Conservation (phyloP, 495 filamentous ascomycete genomes). For the Daldinia concentrica region DNA sequence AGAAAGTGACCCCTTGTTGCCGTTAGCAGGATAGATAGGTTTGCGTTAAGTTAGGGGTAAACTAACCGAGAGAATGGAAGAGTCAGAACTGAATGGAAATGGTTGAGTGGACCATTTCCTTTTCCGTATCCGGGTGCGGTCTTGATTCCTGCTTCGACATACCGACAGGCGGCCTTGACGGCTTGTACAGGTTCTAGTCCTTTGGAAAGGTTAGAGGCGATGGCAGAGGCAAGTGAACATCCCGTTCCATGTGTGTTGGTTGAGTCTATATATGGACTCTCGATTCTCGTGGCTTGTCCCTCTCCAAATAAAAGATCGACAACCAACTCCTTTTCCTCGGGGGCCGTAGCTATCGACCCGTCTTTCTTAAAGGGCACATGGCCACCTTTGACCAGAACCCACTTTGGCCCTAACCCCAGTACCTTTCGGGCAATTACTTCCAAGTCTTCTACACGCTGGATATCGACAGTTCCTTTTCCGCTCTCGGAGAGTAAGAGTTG, state of each 20-base stretch:
- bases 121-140: constrained; percentile 76
- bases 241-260: constrained; percentile 95
- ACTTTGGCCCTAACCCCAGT: constrained; percentile 73
- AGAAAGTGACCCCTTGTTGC: constrained; percentile 76
- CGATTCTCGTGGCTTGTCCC: constrained; percentile 63
- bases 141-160: constrained; percentile 85
- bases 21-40: constrained; percentile 18
- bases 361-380: constrained; percentile 82
- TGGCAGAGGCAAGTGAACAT: constrained; percentile 93
- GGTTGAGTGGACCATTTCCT: constrained; percentile 90
- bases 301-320: constrained; percentile 79
- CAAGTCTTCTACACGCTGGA: constrained; percentile 66
- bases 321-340: constrained; percentile 69
- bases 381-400: constrained; percentile 90
- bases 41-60: not conserved
- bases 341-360: constrained; percentile 59
- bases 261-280: constrained; percentile 72
- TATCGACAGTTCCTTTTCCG: constrained; percentile 58
- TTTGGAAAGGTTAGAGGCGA: constrained; percentile 83
- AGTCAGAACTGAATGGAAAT: constrained; percentile 85
- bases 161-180: constrained; percentile 75
- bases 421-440: constrained; percentile 73
- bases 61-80: constrained; percentile 85
- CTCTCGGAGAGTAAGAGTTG: constrained; percentile 71
- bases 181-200: constrained; percentile 67